Evolutionary conservation across 768 basidiomycete species (phyloP), one percentile per base, ranked within the genome.

Genomic region (Boletellus ananas): DNA sequence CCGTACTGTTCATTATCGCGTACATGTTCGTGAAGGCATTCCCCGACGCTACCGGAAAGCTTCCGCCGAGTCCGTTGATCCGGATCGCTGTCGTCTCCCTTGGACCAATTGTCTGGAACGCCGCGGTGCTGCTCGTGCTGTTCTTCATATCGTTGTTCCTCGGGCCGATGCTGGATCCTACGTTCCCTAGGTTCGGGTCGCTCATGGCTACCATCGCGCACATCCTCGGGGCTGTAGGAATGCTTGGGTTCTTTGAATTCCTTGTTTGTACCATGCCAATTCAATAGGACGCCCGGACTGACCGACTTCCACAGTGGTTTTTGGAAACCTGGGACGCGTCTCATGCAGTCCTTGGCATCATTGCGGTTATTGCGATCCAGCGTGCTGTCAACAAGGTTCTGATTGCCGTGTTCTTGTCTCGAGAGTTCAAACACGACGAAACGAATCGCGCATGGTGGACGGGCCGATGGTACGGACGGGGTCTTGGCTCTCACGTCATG

Each of bases 361-460:
- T 98, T 59, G 80, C 93, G 8, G 87, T 93, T 52, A 89, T 97
- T 52, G 81, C 85, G 49, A 90, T 98, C 49, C 94, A 98, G 65
- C 84, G 96, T 44, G 89, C 89, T 16, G 72, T 97, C 52, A 86
- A 94, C 80, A 98, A 98, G 77, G 77, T 93, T 51, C 74, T 96
- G 49, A 98, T 99, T 62, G 77, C 94, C 0, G 87, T 95, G 53
- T 93, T 94, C 81, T 74, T 98, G 34, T 88, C 94, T 35, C 87
- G 96, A 55, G 96, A 99, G 70, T 96, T 96, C 80, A 99, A 99
- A 74, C 94, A 98, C 66, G 96, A 99, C 66, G 94, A 98, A 71
- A 94, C 92, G 33, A 98, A 98, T 72, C 79, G 92, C 23, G 94
- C 94, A 7, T 99, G 95, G 95, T 99, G 96, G 96, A 95, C 94